Evolutionary conservation across 139 green algal species (phyloP), one percentile per base, ranked within the genome.

Genomic region (Spirogloea muscicola): DNA sequence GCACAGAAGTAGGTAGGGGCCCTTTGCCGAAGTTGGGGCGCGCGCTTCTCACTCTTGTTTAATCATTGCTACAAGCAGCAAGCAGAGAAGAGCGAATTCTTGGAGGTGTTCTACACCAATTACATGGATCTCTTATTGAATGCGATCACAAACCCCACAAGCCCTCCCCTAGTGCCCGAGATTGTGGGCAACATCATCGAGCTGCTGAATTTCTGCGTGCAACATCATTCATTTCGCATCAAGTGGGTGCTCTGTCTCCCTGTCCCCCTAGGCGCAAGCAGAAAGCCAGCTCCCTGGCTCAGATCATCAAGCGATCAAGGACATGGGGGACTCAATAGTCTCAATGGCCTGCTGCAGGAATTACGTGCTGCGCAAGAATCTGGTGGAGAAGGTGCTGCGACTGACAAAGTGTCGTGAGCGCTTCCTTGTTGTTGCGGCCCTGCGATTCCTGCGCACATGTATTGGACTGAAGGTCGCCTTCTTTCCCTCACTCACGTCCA

Each of bases 41-140:
- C n/a, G n/a, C n/a, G n/a, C n/a, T n/a, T n/a, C n/a, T n/a, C n/a
- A n/a, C n/a, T n/a, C n/a, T n/a, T n/a, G n/a, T n/a, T n/a, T n/a
- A n/a, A n/a, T n/a, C n/a, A 34, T n/a, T n/a, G n/a, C n/a, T n/a
- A n/a, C n/a, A n/a, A n/a, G n/a, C n/a, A n/a, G n/a, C 66, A 77
- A 49, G 27, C 84, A 16, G 90, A 96, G 70, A 92, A 93, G 70
- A 90, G 90, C 72, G 83, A 87, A 36, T 97, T 99, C 69, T 69
- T 98, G 51, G 91, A 98, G 46, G 43, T 95, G 3, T 98, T 99
- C 75, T 99, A 99, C 84, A 87, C 92, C 10, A 72, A 84, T 10
- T 89, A 93, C 83, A 85, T 96, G 1, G 74, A 83, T 18, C 73
- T 80, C 43, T 70, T 96, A 31, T 58, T 95, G 42, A 55, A 6